phyloP scores from a whole-genome alignment of 768 basidiomycete species.

The Lactifluus subvellereus region DNA sequence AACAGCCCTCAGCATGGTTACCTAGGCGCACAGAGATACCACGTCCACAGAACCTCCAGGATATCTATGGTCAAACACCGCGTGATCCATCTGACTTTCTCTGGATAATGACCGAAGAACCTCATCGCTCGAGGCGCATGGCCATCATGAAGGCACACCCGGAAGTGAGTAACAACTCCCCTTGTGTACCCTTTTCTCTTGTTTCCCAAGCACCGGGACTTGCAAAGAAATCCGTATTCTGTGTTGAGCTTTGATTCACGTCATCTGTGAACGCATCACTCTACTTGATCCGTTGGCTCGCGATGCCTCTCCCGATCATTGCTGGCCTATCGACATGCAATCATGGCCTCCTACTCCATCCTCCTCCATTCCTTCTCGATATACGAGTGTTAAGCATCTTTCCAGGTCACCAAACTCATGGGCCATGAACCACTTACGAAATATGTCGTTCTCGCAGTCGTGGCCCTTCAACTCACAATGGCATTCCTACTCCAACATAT shows the following conservation, averaged over 20 bases:
- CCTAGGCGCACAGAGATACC: slow-evolving; percentile 47
- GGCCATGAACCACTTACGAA: slow-evolving; percentile 90
- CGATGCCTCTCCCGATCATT: background rate
- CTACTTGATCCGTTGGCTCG: background rate
- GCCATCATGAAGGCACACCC: slow-evolving; percentile 94
- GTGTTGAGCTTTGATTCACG: background rate
- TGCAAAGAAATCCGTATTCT: background rate
- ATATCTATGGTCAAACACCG: slow-evolving; percentile 45
- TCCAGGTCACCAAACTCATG: slow-evolving; percentile 91
- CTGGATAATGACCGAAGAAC: slow-evolving; percentile 98
- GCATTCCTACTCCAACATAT: slow-evolving; percentile 65
- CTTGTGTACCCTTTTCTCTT: background rate
- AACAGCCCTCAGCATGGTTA: slow-evolving; percentile 34
- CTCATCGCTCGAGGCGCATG: slow-evolving; percentile 81
- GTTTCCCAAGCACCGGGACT: background rate
- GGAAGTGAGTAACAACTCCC: slow-evolving; percentile 46
- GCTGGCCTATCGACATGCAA: background rate
- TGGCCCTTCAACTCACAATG: slow-evolving; percentile 61
- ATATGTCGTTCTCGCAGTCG: slow-evolving; percentile 80
- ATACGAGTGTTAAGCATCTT: background rate
- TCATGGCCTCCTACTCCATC: background rate
- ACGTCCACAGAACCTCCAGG: slow-evolving; percentile 40
- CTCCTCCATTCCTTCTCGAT: background rate
- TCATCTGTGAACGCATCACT: background rate
- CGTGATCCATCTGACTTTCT: slow-evolving; percentile 84